These are phyloP conservation scores for Saprolegnia diclina DNA, from an alignment of 352 stramenopile species.

Conservation along the genomic window DNA sequence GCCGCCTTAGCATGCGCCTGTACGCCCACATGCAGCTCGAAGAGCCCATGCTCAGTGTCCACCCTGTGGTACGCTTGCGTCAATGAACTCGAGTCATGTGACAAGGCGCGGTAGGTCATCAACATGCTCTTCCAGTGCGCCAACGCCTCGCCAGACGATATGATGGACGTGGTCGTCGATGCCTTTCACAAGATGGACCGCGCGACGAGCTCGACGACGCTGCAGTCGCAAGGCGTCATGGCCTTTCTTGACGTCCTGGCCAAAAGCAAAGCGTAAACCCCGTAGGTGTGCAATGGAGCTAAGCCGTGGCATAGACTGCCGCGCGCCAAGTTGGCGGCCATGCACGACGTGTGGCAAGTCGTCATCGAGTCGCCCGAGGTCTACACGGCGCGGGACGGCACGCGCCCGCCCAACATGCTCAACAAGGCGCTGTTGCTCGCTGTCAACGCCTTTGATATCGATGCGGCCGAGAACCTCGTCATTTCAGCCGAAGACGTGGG, in stretches of 20 bases:
- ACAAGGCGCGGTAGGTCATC: too few species aligned
- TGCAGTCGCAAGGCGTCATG: background rate
- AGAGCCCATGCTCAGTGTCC: background rate
- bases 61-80: constrained; percentile 9
- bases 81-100: too few species aligned
- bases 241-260: background rate
- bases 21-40: background rate
- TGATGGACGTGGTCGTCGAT: background rate
- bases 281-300: too few species aligned
- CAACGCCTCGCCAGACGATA: background rate
- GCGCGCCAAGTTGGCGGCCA: background rate
- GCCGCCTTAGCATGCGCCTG: background rate
- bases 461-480: constrained; percentile 15
- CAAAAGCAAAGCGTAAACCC: too few species aligned
- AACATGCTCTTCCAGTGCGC: background rate
- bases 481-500: background rate
- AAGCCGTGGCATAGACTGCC: background rate
- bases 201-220: background rate
- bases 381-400: background rate
- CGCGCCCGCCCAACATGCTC: background rate
- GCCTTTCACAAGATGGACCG: background rate
- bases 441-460: background rate
- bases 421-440: constrained; percentile 10
- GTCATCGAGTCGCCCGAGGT: background rate
- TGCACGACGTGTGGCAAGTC: background rate